These are phyloP conservation scores for Wickerhamiella lipophila DNA, from an alignment of 805 yeast genomes.

Conservation along the genomic window DNA sequence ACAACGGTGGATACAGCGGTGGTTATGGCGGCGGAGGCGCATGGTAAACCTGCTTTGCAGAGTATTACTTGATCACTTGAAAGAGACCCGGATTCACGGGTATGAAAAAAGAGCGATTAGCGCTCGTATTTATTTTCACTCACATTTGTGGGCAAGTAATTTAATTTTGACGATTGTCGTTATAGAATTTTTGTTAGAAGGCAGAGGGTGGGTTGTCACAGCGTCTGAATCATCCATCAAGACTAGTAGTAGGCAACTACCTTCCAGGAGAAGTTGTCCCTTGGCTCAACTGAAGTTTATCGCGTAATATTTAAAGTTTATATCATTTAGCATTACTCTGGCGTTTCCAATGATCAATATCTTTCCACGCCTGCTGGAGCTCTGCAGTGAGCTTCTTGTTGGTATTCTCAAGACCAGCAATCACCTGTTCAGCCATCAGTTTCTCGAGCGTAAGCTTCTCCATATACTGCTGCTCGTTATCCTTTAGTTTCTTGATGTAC, in stretches of 20 bases:
- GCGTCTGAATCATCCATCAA: too few relatives aligned
- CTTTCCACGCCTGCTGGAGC: conserved; percentile 83
- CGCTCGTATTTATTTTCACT: conserved; percentile 1
- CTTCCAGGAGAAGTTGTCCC: too few relatives aligned
- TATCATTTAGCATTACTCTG: too few relatives aligned
- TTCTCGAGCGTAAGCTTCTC: conserved; percentile 95
- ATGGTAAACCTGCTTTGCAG: conserved; percentile 14
- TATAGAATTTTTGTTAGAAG: too few relatives aligned
- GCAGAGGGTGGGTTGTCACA: too few relatives aligned
- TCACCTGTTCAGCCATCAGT: conserved; percentile 80
- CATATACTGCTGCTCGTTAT: conserved; percentile 74
- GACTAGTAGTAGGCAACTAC: too few relatives aligned
- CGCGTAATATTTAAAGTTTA: neutral
- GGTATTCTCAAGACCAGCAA: conserved; percentile 67
- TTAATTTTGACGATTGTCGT: conserved; percentile 3
- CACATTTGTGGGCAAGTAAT: conserved; percentile 7
- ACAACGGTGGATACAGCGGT: conserved; percentile 21
- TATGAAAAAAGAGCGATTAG: neutral
- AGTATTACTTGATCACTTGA: conserved; percentile 10
- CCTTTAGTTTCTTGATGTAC: conserved; percentile 77
- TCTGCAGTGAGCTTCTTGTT: conserved; percentile 82
- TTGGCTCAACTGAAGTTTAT: too few relatives aligned
- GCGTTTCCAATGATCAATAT: conserved; percentile 43
- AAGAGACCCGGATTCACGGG: neutral
- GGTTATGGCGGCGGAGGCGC: conserved; percentile 22